A percentile compares a stretch with the other conserved stretches of the same genome.
Evolutionary conservation across 805 yeast genomes (phyloP).

Genomic region (Lipomyces orientalis): DNA sequence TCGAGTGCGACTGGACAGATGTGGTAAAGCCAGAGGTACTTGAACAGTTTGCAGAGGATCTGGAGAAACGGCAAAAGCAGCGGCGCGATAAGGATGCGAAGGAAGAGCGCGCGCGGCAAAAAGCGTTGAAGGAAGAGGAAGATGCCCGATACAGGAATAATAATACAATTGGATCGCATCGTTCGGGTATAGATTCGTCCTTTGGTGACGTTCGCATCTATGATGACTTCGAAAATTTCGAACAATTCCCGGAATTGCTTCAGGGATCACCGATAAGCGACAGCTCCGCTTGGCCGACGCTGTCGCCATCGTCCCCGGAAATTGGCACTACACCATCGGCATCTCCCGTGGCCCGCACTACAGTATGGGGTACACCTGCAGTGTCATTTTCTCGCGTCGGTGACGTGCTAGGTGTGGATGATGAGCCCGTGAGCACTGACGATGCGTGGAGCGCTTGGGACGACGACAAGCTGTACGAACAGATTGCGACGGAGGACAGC

Average conservation of each 20-base stretch:
- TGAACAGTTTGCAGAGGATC: slow-evolving; percentile 57
- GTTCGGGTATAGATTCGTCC: slow-evolving; percentile 8
- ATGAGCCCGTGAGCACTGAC: slow-evolving; percentile 45
- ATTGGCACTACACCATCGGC: slow-evolving; percentile 14
- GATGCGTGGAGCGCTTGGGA: slow-evolving; percentile 50
- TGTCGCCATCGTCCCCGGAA: slow-evolving; percentile 29
- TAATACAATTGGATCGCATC: slow-evolving; percentile 6
- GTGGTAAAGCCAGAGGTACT: slow-evolving; percentile 53
- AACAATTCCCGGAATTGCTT: slow-evolving; percentile 18
- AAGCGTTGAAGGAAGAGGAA: slow-evolving; percentile 61
- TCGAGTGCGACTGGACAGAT: slow-evolving; percentile 83
- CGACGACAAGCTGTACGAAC: slow-evolving; percentile 51
- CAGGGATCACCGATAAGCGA: slow-evolving; percentile 17
- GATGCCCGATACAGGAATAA: slow-evolving; percentile 36
- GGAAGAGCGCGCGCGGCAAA: slow-evolving; percentile 65
- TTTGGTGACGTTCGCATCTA: neutral
- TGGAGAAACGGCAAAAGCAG: slow-evolving; percentile 61
- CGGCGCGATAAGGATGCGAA: slow-evolving; percentile 60
- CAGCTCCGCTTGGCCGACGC: slow-evolving; percentile 41
- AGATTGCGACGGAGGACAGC: slow-evolving; percentile 54
- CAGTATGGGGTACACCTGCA: slow-evolving; percentile 80
- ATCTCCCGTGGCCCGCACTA: slow-evolving; percentile 50
- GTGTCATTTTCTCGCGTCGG: slow-evolving; percentile 25
- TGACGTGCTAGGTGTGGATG: slow-evolving; percentile 47
- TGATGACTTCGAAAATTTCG: slow-evolving; percentile 10